phyloP scores from a whole-genome alignment of 2,329 filamentous ascomycete genomes.

The Coniochaeta hoffmannii region DNA sequence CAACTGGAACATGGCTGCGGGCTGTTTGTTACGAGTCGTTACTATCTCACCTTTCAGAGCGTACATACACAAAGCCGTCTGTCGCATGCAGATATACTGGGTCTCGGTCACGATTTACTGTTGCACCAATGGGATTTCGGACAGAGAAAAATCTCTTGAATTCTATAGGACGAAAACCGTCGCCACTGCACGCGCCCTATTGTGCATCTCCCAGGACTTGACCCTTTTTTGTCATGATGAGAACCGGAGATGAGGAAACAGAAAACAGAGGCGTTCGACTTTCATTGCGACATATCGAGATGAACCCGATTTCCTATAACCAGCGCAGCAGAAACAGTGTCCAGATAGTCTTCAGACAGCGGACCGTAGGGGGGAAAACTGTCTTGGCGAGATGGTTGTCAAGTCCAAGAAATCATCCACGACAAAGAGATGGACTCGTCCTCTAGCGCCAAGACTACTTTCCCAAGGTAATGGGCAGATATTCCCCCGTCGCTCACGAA shows the following conservation, averaged over 20 bases:
- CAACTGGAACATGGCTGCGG: no score
- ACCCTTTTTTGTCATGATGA: constrained; percentile 22
- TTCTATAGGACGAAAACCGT: constrained; percentile 27
- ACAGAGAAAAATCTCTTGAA: constrained; percentile 16
- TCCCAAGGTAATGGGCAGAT: neutral
- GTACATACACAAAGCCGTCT: no score
- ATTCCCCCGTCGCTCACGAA: neutral
- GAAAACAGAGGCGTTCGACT: constrained; percentile 22
- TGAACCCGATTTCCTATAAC: constrained; percentile 24
- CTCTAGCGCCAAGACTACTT: neutral
- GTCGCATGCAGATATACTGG: neutral
- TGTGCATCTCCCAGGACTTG: constrained; percentile 10
- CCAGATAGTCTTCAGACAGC: constrained; percentile 26
- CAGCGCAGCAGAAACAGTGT: constrained; percentile 29
- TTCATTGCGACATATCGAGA: constrained; percentile 22
- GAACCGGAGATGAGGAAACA: constrained; percentile 18
- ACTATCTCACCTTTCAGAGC: no score
- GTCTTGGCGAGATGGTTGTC: neutral
- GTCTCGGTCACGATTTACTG: neutral
- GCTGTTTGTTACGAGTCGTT: no score
- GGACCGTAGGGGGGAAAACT: neutral
- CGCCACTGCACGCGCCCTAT: constrained; percentile 27
- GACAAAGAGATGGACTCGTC: neutral
- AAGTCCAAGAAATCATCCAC: constrained; percentile 1
- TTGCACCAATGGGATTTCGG: neutral